Base-by-base conservation (phyloP, 352 stramenopile species). In the Phytophthora quininea region DNA sequence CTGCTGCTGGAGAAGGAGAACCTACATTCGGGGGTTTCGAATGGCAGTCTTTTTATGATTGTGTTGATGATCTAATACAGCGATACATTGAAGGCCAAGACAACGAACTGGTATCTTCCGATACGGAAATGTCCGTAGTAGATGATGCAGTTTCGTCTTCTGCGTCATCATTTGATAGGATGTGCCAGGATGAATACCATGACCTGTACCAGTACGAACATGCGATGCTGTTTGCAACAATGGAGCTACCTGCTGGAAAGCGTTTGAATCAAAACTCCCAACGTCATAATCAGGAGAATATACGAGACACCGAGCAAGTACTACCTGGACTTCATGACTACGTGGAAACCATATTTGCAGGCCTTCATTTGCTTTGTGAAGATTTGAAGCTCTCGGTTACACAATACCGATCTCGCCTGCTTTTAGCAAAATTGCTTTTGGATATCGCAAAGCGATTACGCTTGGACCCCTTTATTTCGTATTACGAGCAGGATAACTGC, bases 321-420 rank as follows among this genome's bases (percentile, higher is more conserved):
- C 54, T 32, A 37, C 61, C 3, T 24, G 32, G 8, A 40, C 63
- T 79, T 35, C 31, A 58, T 30, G 52, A 63, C 33, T 64, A 71
- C 7, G 11, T 74, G 19, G 30, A 48, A 31, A 33, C 24, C 2
- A 69, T 89, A n/a, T 84, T 91, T 74, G 61, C 62, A 1, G 81
- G 70, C 0, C 62, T 95, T 31, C 87, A 95, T 40, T 71, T 93
- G 31, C 56, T 92, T 4, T 75, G 89, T 42, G 85, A 95, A 83
- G 85, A 95, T 33, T 52, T 84, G 0, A 88, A 83, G 51, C 61
- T 93, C 14, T 91, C 85, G 9, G 64, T 71, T 33, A 63, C 47
- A 7, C 77, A 73, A 3, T 71, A 56, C 24, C 38, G 62, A 15
- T 58, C 70, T 19, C 70, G 71, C 15, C 67, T 82, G n/a, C 61